A percentile compares a stretch with the other conserved stretches of the same genome.
phyloP scores from a whole-genome alignment of 805 yeast species.

The Ascoidea tarda region DNA sequence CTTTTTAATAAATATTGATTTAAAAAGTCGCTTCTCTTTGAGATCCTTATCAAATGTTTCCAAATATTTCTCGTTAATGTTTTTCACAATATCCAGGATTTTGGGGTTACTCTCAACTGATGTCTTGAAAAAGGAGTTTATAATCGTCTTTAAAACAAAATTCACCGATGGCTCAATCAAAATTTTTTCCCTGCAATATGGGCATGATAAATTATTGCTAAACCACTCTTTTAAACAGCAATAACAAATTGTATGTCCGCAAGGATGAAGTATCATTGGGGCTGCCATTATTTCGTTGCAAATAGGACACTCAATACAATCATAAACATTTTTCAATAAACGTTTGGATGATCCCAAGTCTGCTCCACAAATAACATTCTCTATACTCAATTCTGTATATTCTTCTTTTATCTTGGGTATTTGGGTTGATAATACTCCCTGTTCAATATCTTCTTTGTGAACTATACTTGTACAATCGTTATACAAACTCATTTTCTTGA shows the following conservation, averaged over 20 bases:
- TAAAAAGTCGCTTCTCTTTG: neutral
- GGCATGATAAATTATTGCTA: neutral
- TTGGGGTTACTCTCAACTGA: neutral
- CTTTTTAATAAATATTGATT: no score
- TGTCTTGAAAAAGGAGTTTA: neutral
- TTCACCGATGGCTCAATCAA: neutral
- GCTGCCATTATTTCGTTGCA: slow-evolving; percentile 1
- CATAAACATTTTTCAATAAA: neutral
- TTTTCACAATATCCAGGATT: neutral
- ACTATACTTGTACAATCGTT: no score
- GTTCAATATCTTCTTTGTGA: no score
- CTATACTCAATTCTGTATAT: no score
- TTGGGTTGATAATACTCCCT: no score
- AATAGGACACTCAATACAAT: neutral
- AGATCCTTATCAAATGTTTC: neutral
- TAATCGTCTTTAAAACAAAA: neutral
- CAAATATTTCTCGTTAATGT: neutral
- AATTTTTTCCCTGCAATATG: slow-evolving; percentile 1
- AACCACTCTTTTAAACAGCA: slow-evolving; percentile 4
- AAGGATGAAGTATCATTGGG: slow-evolving; percentile 1
- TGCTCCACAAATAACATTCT: no score
- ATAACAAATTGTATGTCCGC: slow-evolving; percentile 4
- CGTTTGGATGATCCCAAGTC: no score
- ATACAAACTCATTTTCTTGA: no score
- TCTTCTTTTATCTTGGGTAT: no score